Base-by-base conservation (phyloP, 345 rosid genomes). In the Geranium rotundifolium region DNA sequence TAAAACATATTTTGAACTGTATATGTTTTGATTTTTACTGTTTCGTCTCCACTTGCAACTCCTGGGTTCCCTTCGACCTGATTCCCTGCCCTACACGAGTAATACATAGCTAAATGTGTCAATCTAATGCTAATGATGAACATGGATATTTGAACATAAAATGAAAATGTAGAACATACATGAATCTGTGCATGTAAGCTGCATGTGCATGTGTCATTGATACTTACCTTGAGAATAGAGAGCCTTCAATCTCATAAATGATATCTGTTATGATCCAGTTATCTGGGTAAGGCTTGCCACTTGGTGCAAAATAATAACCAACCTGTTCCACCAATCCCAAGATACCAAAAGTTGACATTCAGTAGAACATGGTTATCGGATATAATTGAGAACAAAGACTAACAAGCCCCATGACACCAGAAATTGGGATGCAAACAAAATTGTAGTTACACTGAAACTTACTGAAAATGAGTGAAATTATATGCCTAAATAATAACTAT, bases 241-340 rank as follows among this genome's bases (percentile, higher is more conserved):
- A 83, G 70, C 99, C 97, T 81, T 93, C 97, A 59, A 80, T 63
- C 77, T 93, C 97, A 61, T 88, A 90, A 62, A 93, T 79, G 77
- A 93, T 27, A 79, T 93, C 99, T 7, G 99, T 90, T 66, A 88
- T 80, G 69, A 90, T 93, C 99, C 99, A 93, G 71, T 90, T 93
- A 79, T 93, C 96, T 78, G 99, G 99, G 72, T 93, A 93, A 72
- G 97, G 96, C 79, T 93, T 93, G 69, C 97, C 96, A 72, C 99
- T 90, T 34, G 97, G 96, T 23, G 99, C 97, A 79, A 87, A 82
- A 78, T 84, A 93, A 72, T 87, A 88, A 61, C 99, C 99, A 77
- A 90, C 97, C 99, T 93, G 80, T 34, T 34, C 16, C 52, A 46
- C 52, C 52, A 46, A 46, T 46, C 14, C 14, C 52, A 14, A 75